Base-by-base conservation (phyloP, 306 rosid species). In the Pachyrhizus erosus region DNA sequence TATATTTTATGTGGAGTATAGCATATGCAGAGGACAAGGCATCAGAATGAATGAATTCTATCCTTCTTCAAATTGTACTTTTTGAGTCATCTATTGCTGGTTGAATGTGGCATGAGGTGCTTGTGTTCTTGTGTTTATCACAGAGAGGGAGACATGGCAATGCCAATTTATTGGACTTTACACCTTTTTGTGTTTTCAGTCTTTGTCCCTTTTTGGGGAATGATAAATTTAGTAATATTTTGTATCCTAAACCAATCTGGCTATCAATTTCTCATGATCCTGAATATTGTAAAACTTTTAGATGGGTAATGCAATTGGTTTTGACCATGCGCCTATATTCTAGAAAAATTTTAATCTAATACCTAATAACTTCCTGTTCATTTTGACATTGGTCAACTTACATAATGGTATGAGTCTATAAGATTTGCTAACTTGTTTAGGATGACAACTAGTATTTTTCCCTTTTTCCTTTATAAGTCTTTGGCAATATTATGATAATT, bases 21-120 rank as follows among this genome's bases (percentile, higher is more conserved):
- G 64, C 77, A 72, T 57, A 80, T 76, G 81, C 80, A 70, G 64
- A 67, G 86, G 79, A 73, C 77, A 83, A 58, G 49, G 67, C 46
- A 48, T 58, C 77, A 27, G 67, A 81, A 81, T 81, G 54, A 46
- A 46, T 66, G 80, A 66, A 72, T 46, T 80, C 67, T 76, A 70
- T 57, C 48, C 78, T 60, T 57, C 72, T 82, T 64, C 73, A 83
- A 69, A 73, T 82, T 68, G 61, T 60, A 68, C 54, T 48, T 68
- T 82, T 73, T 70, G 69, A 74, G 40, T 75, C 64, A 75, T 75
- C 76, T 37, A 69, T 75, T 82, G 8, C 73, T 42, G 77, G 80
- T 70, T 83, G 75, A 65, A 76, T 68, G 45, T 75, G 77, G 29
- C 71, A 70, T 80, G 58, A 75, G 45, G 69, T 31, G 54, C 70